phyloP scores from a whole-genome alignment of 2,329 filamentous ascomycete genomes.

The Aureobasidium sp. region DNA sequence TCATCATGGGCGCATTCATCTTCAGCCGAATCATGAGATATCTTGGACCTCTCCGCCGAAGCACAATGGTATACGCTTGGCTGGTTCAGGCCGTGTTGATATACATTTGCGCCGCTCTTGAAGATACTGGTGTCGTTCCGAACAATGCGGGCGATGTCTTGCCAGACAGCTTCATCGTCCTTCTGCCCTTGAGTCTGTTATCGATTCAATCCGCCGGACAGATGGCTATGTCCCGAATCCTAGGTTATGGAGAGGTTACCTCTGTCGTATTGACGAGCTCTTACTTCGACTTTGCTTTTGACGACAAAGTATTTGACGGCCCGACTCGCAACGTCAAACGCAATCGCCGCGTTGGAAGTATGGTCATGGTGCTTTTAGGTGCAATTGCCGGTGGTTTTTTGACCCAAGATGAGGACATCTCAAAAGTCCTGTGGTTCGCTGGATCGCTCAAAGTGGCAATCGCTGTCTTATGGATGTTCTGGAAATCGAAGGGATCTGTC shows the following conservation, averaged over 20 bases:
- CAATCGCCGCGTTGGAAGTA: slow-evolving; percentile 43
- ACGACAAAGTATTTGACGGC: slow-evolving; percentile 42
- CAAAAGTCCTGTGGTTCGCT: slow-evolving; percentile 42
- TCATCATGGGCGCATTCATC: slow-evolving; percentile 63
- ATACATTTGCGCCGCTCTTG: slow-evolving; percentile 30
- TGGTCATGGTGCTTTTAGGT: slow-evolving; percentile 44
- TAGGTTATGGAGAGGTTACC: slow-evolving; percentile 62
- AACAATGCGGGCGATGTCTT: slow-evolving; percentile 30
- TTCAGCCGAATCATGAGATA: slow-evolving; percentile 61
- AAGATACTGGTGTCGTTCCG: slow-evolving; percentile 30
- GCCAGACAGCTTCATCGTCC: slow-evolving; percentile 38
- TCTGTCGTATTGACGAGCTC: slow-evolving; percentile 74
- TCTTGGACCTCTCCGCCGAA: slow-evolving; percentile 53
- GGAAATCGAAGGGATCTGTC: slow-evolving; percentile 21
- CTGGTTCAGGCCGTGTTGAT: slow-evolving; percentile 32
- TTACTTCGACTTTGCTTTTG: slow-evolving; percentile 72
- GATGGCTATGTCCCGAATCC: slow-evolving; percentile 61
- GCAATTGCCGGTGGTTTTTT: slow-evolving; percentile 47
- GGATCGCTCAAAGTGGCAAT: slow-evolving; percentile 31
- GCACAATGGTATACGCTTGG: slow-evolving; percentile 49
- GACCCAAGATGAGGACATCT: slow-evolving; percentile 43
- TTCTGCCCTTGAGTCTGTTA: slow-evolving; percentile 59
- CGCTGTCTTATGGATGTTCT: slow-evolving; percentile 32
- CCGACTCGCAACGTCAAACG: slow-evolving; percentile 40
- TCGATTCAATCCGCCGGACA: slow-evolving; percentile 73